Base-by-base conservation (phyloP, 768 basidiomycete genomes). In the Tricholoma matsutake region DNA sequence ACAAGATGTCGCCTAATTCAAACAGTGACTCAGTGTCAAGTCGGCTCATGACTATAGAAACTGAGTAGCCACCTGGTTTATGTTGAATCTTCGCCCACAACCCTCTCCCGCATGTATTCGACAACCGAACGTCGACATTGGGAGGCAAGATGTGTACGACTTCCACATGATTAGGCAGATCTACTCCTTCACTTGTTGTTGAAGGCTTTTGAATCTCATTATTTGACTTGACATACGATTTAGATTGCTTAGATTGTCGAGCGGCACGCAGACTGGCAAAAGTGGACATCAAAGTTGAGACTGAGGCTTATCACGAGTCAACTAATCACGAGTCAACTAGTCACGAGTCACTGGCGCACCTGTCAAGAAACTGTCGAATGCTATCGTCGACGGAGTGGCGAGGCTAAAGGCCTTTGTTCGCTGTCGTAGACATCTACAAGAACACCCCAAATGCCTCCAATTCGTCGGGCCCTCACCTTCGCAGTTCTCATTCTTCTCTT, bases 1-100 rank as follows among this genome's bases (percentile, higher is more conserved):
- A 54, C 10, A 95, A 59, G 1, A 80, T 69, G 20, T 82, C 77
- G 6, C 92, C 93, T 95, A 59, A 13, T 4, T 52, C 34, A 20
- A 22, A 34, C 29, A 8, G 56, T 45, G 52, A n/a, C n/a, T n/a
- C n/a, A 60, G 37, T 31, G 1, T 31, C 29, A 13, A 18, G 16
- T 16, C 11, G 11, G n/a, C 16, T 31, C 29, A 18, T 8, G 9
- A 18, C 22, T 13, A 6, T 6, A 31, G 29, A 32, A 5, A 32
- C 51, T n/a, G 51, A 52, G 16, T 6, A 8, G 49, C 32, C 59
- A 83, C 84, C 84, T 54, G 79, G 65, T 59, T 66, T 71, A 25
- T 76, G 61, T 10, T 57, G 16, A 34, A 68, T 55, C 59, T 69
- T 79, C 4, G 81, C 57, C 75, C 78, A 84, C 13, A 86, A 37